Base-by-base conservation (phyloP, 352 stramenopile genomes). In the Globisporangium barbulae region DNA sequence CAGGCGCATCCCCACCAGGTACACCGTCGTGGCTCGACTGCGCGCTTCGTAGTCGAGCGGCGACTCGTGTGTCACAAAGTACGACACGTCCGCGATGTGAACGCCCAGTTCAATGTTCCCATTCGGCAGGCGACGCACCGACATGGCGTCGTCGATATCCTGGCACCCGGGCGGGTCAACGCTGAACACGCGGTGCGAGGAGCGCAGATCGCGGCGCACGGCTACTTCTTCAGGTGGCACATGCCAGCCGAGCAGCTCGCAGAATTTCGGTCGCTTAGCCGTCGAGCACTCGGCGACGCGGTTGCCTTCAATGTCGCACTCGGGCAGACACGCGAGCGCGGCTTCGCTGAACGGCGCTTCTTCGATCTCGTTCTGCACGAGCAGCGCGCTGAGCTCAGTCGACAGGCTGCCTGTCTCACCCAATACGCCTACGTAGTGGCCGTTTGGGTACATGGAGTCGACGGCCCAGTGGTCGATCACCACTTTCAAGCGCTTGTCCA, bases 51-150 rank as follows among this genome's bases (percentile, higher is more conserved):
- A 75, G 74, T 99, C 98, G 22, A 99, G 89, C 1, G 96, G 83
- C 25, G 88, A 98, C n/a, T 88, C 96, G 55, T 98, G 85, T 42
- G 92, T 68, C 5, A 99, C 97, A 69, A 99, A 99, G 75, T 99
- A 97, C 44, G 97, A 99, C 2, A 99, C 98, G 74, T 99, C 98
- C 0, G 98, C 97, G 74, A 99, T 99, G 68, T 99, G 97, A 5
- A 99, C 97, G 3, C 97, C 97, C 5, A 99, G 79, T 62, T 99
- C 89, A 19, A 96, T 58, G 62, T 93, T 90, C 9, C 88, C 89
- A 53, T 96, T 95, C 3, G 81, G 64, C 35, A 96, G 71, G 0
- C 63, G 61, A 12, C 76, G 80, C 41, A 96, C 85, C 15, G 89
- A 94, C 85, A 97, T 94, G 44, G 90, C 87, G 68, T 97, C 90